Percentiles rank a stretch among this genome's conserved stretches.
phyloP scores from a whole-genome alignment of 768 basidiomycete genomes.

The Coprinopsis cinerea region DNA sequence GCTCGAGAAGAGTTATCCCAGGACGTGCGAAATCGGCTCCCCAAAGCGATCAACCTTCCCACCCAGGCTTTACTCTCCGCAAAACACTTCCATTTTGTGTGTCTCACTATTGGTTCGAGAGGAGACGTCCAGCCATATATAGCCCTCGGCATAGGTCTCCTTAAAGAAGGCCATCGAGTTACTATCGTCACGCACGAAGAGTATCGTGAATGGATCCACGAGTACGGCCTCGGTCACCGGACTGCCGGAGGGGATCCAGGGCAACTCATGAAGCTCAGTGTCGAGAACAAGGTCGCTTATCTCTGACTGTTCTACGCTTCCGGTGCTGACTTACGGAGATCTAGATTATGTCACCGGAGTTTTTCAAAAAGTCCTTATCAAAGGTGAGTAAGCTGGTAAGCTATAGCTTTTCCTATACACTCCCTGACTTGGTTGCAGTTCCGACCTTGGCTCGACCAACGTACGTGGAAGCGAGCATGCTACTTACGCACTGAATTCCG shows the following conservation, averaged over 20 bases:
- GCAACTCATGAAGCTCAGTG: conserved; percentile 58
- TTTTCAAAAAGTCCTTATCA: conserved; percentile 57
- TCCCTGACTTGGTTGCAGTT: too few relatives aligned
- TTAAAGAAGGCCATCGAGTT: neutral
- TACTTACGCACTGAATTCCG: neutral
- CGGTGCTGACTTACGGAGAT: conserved; percentile 1
- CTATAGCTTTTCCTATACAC: neutral
- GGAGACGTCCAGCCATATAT: conserved; percentile 52
- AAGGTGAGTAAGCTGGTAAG: conserved; percentile 32
- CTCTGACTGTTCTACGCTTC: neutral
- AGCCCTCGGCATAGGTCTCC: neutral
- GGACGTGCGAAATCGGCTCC: conserved; percentile 26
- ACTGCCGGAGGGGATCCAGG: conserved; percentile 67
- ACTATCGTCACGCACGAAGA: conserved; percentile 52
- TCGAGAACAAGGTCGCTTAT: conserved; percentile 29
- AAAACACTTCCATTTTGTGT: conserved; percentile 48
- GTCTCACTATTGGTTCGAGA: conserved; percentile 60
- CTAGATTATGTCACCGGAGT: conserved; percentile 69
- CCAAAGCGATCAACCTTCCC: conserved; percentile 47
- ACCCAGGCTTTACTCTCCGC: conserved; percentile 23
- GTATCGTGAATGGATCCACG: conserved; percentile 49
- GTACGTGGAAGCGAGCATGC: conserved; percentile 28
- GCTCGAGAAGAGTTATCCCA: conserved; percentile 23
- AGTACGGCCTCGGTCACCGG: conserved; percentile 54
- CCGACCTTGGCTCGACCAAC: conserved; percentile 59